Percentiles rank a stretch among this genome's conserved stretches.
These are phyloP conservation scores for Colletotrichum caudatum DNA, from an alignment of 2,329 filamentous ascomycete species.

Conservation along the genomic window DNA sequence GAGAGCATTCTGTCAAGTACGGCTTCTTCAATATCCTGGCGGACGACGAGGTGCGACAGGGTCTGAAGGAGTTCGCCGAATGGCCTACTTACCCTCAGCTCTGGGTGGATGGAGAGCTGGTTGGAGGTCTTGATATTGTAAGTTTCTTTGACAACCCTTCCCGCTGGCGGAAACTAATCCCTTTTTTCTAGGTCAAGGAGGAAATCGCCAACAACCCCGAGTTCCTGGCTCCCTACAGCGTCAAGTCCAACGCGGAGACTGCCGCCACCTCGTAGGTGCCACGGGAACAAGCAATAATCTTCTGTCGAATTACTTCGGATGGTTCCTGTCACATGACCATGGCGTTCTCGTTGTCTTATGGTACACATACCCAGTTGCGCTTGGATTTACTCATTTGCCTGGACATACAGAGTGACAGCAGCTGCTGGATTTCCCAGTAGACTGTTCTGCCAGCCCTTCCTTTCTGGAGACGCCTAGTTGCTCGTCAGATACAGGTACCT, in stretches of 20 bases:
- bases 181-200: constrained; percentile 80
- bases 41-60: constrained; percentile 96
- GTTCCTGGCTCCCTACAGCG: constrained; percentile 82
- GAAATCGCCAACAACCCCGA: constrained; percentile 86
- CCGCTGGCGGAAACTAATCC: constrained; percentile 11
- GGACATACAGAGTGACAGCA: neutral
- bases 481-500: neutral
- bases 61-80: constrained; percentile 96
- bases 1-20: constrained; percentile 93
- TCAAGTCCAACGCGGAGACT: constrained; percentile 58
- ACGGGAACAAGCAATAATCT: neutral
- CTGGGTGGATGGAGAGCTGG: constrained; percentile 89
- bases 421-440: neutral
- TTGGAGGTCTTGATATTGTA: constrained; percentile 96
- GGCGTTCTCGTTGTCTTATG: constrained; percentile 16
- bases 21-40: constrained; percentile 99
- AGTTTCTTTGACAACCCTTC: constrained; percentile 53
- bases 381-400: constrained; percentile 1
- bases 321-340: neutral
- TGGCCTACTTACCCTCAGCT: constrained; percentile 98
- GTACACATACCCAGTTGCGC: constrained; percentile 12
- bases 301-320: neutral
- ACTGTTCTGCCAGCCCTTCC: neutral
- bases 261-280: constrained; percentile 48
- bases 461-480: neutral